These are phyloP conservation scores for Chenopodium formosanum DNA, from an alignment of 148 eudicot species.

Conservation along the genomic window DNA sequence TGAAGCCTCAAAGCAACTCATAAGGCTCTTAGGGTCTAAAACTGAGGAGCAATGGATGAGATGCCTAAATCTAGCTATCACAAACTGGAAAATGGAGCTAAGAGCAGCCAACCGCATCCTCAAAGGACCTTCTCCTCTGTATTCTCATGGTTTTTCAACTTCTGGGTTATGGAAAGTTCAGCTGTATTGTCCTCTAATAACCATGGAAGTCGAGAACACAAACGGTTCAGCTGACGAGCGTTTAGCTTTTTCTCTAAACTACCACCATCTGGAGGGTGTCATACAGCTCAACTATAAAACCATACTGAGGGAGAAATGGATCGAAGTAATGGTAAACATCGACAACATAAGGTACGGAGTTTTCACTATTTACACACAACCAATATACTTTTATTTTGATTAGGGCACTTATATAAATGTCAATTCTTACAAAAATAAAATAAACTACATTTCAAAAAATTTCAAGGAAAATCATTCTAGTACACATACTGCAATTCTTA, in stretches of 20 bases:
- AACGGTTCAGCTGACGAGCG: slow-evolving; percentile 53
- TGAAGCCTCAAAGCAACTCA: slow-evolving; percentile 42
- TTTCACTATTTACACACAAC: neutral
- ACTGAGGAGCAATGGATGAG: slow-evolving; percentile 81
- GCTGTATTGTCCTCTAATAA: slow-evolving; percentile 77
- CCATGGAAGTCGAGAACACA: slow-evolving; percentile 72
- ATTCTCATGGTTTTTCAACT: slow-evolving; percentile 55
- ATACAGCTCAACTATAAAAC: slow-evolving; percentile 44
- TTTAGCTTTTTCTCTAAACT: slow-evolving; percentile 62
- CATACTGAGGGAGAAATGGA: slow-evolving; percentile 47
- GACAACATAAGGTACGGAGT: slow-evolving; percentile 72
- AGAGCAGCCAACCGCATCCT: slow-evolving; percentile 30
- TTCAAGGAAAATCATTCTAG: neutral
- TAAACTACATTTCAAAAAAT: no score
- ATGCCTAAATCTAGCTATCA: slow-evolving; percentile 65
- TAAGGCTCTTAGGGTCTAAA: slow-evolving; percentile 62
- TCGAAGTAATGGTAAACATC: slow-evolving; percentile 54
- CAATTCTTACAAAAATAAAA: neutral
- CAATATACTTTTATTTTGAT: neutral
- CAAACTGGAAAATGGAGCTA: slow-evolving; percentile 72
- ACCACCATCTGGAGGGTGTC: slow-evolving; percentile 55
- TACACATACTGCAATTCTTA: neutral
- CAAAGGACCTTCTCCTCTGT: slow-evolving; percentile 62
- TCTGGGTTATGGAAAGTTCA: slow-evolving; percentile 83
- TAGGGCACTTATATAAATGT: neutral